Percentiles rank a stretch among this genome's conserved stretches.
Evolutionary conservation across 352 stramenopile genomes (phyloP).

Genomic region (Plasmopara viticola): DNA sequence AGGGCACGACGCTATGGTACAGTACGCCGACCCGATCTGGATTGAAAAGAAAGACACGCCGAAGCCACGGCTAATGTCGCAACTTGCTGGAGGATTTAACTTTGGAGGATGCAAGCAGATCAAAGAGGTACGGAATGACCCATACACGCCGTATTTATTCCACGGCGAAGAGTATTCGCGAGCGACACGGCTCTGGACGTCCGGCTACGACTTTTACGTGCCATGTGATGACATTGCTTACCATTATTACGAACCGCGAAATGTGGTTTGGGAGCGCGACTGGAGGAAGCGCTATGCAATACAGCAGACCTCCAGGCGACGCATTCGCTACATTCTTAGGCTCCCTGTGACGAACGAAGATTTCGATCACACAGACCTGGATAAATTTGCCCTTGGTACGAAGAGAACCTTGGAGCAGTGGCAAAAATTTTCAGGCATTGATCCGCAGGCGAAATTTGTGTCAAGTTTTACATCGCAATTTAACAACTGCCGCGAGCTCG

Average conservation of each 20-base stretch:
- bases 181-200: conserved; percentile 64
- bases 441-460: conserved; percentile 58
- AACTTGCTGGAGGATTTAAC: conserved; percentile 76
- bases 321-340: conserved; percentile 55
- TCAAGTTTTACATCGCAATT: conserved; percentile 52
- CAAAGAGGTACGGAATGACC: conserved; percentile 72
- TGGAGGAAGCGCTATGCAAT: conserved; percentile 62
- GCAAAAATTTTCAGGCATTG: conserved; percentile 73
- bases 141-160: conserved; percentile 73
- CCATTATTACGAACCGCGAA: conserved; percentile 77
- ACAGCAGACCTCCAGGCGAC: conserved; percentile 67
- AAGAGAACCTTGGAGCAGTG: conserved; percentile 76
- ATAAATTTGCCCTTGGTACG: conserved; percentile 58
- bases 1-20: conserved; percentile 66
- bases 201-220: conserved; percentile 77
- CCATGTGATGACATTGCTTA: conserved; percentile 67
- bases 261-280: conserved; percentile 77
- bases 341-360: conserved; percentile 62
- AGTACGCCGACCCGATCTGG: conserved; percentile 66
- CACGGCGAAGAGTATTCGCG: conserved; percentile 82
- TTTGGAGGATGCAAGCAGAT: conserved; percentile 68
- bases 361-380: conserved; percentile 66
- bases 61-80: conserved; percentile 70
- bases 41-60: conserved; percentile 57
- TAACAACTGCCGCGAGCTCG: conserved; percentile 58